Conservation (phyloP, 495 filamentous ascomycete species). For the Beverwykella pulmonaria region DNA sequence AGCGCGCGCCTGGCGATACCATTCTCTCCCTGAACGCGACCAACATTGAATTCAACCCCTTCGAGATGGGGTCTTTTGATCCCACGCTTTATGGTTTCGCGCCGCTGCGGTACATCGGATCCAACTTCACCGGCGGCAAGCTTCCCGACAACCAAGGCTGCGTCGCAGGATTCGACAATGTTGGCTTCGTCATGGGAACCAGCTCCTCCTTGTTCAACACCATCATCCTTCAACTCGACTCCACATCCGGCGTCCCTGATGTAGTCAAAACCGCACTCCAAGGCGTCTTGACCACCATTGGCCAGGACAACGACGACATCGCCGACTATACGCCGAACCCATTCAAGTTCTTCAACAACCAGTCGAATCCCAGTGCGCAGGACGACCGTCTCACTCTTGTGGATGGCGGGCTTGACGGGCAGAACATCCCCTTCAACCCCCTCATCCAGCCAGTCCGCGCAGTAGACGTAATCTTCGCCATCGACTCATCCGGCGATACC, state of each 20-base stretch:
- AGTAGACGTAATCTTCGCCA: constrained; percentile 90
- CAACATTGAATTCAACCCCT: constrained; percentile 84
- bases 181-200: constrained; percentile 85
- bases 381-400: constrained; percentile 69
- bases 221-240: constrained; percentile 62
- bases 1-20: constrained; percentile 64
- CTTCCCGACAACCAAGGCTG: constrained; percentile 64
- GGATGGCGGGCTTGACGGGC: constrained; percentile 83
- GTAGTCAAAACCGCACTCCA: constrained; percentile 56
- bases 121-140: constrained; percentile 70
- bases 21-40: constrained; percentile 77
- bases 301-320: constrained; percentile 69
- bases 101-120: constrained; percentile 74
- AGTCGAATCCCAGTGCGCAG: constrained; percentile 61
- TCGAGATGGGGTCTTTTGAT: constrained; percentile 83
- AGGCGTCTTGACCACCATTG: constrained; percentile 58
- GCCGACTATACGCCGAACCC: constrained; percentile 84
- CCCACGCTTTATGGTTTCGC: constrained; percentile 79
- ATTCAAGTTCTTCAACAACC: constrained; percentile 71
- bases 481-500: constrained; percentile 86
- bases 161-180: constrained; percentile 80
- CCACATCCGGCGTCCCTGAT: constrained; percentile 55
- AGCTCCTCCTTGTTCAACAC: constrained; percentile 89
- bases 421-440: constrained; percentile 87
- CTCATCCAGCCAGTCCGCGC: constrained; percentile 74